phyloP scores from a whole-genome alignment of 1,139 yeast genomes.

The Sugiyamaella castrensis region DNA sequence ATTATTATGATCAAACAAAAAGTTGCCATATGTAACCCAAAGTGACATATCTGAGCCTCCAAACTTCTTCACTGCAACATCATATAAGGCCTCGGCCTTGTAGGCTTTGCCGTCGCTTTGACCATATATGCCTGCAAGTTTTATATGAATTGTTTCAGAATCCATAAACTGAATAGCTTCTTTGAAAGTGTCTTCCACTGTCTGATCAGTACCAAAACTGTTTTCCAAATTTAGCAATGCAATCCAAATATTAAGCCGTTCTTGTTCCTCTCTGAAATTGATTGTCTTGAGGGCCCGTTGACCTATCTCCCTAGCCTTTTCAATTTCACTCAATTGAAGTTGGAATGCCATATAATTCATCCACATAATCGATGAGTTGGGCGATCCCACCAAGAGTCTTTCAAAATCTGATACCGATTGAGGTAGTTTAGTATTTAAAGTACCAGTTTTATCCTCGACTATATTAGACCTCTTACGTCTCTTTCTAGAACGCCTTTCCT shows the following conservation, averaged over 20 bases:
- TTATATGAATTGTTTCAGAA: conserved; percentile 72
- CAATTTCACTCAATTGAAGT: conserved; percentile 87
- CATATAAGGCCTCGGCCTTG: conserved; percentile 68
- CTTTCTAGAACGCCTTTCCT: conserved; percentile 39
- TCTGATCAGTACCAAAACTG: conserved; percentile 83
- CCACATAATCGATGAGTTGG: conserved; percentile 93
- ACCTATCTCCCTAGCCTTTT: conserved; percentile 90
- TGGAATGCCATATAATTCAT: conserved; percentile 99
- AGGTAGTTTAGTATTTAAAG: conserved; percentile 79
- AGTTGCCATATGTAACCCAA: conserved; percentile 80
- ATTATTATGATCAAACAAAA: conserved; percentile 53
- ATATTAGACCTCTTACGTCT: conserved; percentile 43
- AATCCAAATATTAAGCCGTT: conserved; percentile 92
- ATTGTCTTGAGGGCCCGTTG: conserved; percentile 90
- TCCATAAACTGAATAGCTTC: conserved; percentile 92
- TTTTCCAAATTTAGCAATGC: conserved; percentile 92
- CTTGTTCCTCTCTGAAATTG: conserved; percentile 87
- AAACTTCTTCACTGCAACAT: conserved; percentile 72
- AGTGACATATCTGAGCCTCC: conserved; percentile 58
- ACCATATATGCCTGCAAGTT: conserved; percentile 69
- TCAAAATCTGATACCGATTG: conserved; percentile 91
- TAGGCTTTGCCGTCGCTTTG: conserved; percentile 63
- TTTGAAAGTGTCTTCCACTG: conserved; percentile 75
- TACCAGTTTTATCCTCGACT: conserved; percentile 80
- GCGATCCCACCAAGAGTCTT: conserved; percentile 83